Evolutionary conservation across 768 basidiomycete species (phyloP).

Genomic region (Solioccasus polychromus): DNA sequence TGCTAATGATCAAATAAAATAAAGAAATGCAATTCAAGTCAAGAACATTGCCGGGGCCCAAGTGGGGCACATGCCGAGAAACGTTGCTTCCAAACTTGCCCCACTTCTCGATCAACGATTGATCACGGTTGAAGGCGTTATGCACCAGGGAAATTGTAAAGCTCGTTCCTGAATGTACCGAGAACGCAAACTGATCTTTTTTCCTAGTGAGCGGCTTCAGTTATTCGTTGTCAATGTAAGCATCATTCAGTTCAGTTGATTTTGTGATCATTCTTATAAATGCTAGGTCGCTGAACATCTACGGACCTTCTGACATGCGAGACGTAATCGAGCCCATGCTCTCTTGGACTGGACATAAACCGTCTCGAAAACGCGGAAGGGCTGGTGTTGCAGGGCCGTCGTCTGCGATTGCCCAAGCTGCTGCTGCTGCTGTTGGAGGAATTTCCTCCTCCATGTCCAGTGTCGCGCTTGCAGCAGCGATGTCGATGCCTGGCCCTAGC

Average conservation of each 20-base stretch:
- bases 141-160: constrained; percentile 66
- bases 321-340: constrained; percentile 61
- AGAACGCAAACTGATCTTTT: constrained; percentile 1
- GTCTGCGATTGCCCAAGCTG: constrained; percentile 13
- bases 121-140: constrained; percentile 70
- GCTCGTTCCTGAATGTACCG: not conserved
- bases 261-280: not conserved
- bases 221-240: constrained; percentile 66
- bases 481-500: constrained; percentile 19
- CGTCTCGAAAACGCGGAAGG: constrained; percentile 38
- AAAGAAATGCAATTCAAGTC: constrained; percentile 78
- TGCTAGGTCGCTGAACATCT: constrained; percentile 65
- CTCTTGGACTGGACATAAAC: constrained; percentile 66
- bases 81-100: constrained; percentile 56
- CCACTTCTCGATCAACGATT: constrained; percentile 63
- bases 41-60: constrained; percentile 69
- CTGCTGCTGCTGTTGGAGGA: constrained; percentile 14
- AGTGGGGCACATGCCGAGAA: constrained; percentile 78
- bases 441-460: constrained; percentile 13
- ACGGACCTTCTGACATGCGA: constrained; percentile 61
- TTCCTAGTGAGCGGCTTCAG: constrained; percentile 39
- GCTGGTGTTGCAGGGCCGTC: constrained; percentile 16
- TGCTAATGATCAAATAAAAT: not conserved
- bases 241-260: not conserved
- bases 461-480: constrained; percentile 13